Evolutionary conservation across 768 basidiomycete species (phyloP).

Genomic region (Agaricus bisporus): DNA sequence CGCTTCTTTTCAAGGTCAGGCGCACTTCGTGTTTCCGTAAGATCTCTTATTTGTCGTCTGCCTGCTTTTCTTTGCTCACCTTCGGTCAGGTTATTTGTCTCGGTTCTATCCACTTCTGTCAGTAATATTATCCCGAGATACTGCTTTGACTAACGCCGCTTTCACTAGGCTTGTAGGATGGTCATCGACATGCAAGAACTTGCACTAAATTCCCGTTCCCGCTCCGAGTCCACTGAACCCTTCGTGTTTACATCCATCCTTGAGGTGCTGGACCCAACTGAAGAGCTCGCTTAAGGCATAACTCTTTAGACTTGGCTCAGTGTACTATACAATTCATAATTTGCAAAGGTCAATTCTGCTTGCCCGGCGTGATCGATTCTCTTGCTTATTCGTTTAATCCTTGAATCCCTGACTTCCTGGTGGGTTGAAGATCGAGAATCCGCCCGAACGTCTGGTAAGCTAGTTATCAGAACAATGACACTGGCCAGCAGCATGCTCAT

Average conservation of each 20-base stretch:
- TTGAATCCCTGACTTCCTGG: too few species aligned
- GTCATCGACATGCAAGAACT: conserved; percentile 2
- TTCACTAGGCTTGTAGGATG: background rate
- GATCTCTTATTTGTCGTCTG: background rate
- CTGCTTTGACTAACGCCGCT: background rate
- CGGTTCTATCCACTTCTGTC: background rate
- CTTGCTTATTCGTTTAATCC: background rate
- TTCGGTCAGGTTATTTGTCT: background rate
- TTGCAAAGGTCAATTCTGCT: background rate
- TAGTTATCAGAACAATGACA: too few species aligned
- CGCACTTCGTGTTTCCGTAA: conserved; percentile 1
- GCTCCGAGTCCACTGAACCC: background rate
- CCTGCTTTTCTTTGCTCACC: background rate
- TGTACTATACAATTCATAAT: background rate
- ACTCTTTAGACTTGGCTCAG: background rate
- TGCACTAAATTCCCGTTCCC: too few species aligned
- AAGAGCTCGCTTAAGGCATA: background rate
- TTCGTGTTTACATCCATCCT: background rate
- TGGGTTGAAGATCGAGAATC: too few species aligned
- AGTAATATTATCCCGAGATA: background rate
- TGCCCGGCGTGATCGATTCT: background rate
- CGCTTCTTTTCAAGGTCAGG: background rate
- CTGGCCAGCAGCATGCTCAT: too few species aligned
- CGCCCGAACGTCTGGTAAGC: too few species aligned
- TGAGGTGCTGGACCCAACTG: background rate